These are phyloP conservation scores for Sclerotinia minor DNA, from an alignment of 2,329 filamentous ascomycete genomes.

Conservation along the genomic window DNA sequence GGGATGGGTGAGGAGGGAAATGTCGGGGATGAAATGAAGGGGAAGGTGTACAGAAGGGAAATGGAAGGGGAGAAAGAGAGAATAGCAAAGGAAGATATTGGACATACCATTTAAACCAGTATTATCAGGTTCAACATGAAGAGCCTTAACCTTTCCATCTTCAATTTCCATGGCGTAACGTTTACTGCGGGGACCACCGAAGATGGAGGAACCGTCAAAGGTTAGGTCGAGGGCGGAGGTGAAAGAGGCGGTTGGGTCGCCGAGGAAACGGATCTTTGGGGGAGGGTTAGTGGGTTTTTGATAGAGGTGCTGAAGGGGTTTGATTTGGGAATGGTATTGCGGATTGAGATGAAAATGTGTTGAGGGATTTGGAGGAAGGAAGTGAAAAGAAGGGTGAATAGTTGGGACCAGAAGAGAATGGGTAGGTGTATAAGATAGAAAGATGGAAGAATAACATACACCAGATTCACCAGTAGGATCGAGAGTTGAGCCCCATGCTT, in stretches of 20 bases:
- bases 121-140: slow-evolving; percentile 85
- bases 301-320: slow-evolving; percentile 74
- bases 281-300: slow-evolving; percentile 50
- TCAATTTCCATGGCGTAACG: slow-evolving; percentile 82
- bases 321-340: slow-evolving; percentile 80
- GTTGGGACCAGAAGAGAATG: slow-evolving; percentile 80
- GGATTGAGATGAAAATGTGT: slow-evolving; percentile 73
- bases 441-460: slow-evolving; percentile 52
- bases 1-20: neutral
- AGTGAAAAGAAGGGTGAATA: slow-evolving; percentile 57
- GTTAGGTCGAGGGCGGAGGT: slow-evolving; percentile 79
- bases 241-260: slow-evolving; percentile 76
- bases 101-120: slow-evolving; percentile 71
- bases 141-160: slow-evolving; percentile 79
- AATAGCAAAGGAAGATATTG: neutral
- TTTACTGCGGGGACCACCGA: slow-evolving; percentile 82
- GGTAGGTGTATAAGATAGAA: neutral
- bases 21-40: too few species aligned
- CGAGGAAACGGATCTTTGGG: slow-evolving; percentile 81
- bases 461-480: slow-evolving; percentile 74
- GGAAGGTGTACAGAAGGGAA: neutral
- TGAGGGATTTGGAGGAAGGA: slow-evolving; percentile 58
- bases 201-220: slow-evolving; percentile 77
- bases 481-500: slow-evolving; percentile 78
- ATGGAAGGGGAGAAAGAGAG: neutral